Evolutionary conservation across 2,329 filamentous ascomycete species (phyloP), one percentile per base, ranked within the genome.

Genomic region (Aspergillus sp.): DNA sequence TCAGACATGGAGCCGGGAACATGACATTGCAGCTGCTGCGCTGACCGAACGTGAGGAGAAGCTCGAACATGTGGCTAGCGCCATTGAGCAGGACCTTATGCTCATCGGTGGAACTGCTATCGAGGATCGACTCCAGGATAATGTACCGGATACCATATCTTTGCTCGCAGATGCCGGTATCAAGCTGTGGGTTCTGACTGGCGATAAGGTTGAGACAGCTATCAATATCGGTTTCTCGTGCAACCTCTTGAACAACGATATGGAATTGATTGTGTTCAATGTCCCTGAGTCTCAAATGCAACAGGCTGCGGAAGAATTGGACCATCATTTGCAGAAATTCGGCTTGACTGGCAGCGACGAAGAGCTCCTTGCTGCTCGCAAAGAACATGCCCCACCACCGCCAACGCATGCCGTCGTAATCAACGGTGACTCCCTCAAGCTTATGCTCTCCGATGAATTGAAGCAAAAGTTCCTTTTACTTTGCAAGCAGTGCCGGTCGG

Each of bases 171-270:
- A 92, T 69, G 95, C 95, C 54, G 96, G 96, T 73, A 97, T 99
- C 76, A 99, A 99, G 77, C 85, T 99, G 6, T 99, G 95, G 95
- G 95, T 99, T 54, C 80, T 99, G 63, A 99, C 95, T 15, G 95
- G 96, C 62, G 95, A 99, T 82, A 99, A 98, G 77, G 93, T 98
- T 33, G 95, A 99, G 77, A 99, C 95, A 23, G 95, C 96, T 57
- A 99, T 99, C 86, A 99, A 99, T 78, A 99, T 99, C 71, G 95
- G 95, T 3, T 99, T 98, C 77, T 99, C 96, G 12, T 99, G 96
- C 80, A 99, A 99, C 67, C 82, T 99, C 33, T 84, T 99, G 55
- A 92, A 93, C 76, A 99, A 97, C 74, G 91, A 96, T 65, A 97
- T 99, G 95, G 95, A 99, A 66, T 80, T 99, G 61, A 90, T 99